These are phyloP conservation scores for Pleomassaria siparia DNA, from an alignment of 2,329 filamentous ascomycete species.

Conservation along the genomic window DNA sequence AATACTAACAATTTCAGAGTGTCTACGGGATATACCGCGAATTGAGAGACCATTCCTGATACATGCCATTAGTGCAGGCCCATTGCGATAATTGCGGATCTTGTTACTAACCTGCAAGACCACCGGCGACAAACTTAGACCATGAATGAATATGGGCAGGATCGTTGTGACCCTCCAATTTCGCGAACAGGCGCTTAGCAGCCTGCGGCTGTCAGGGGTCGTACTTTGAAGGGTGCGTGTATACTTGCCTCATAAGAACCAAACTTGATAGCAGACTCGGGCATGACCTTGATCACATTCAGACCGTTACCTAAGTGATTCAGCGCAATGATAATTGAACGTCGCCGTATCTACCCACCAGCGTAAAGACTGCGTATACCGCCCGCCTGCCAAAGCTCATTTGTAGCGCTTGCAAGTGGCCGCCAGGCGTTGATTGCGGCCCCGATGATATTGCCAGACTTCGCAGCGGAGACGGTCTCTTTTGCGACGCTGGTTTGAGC, in stretches of 20 bases:
- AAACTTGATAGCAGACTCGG: constrained; percentile 97
- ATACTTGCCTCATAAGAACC: constrained; percentile 79
- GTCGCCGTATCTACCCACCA: constrained; percentile 57
- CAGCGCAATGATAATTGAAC: constrained; percentile 13
- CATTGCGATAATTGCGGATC: neutral
- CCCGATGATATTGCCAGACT: constrained; percentile 66
- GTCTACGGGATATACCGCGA: constrained; percentile 92
- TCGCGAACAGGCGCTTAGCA: constrained; percentile 82
- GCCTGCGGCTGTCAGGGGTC: constrained; percentile 53
- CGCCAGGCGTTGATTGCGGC: constrained; percentile 67
- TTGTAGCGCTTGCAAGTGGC: constrained; percentile 72
- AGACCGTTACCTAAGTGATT: constrained; percentile 76
- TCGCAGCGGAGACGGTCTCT: constrained; percentile 65
- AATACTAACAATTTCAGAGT: constrained; percentile 68
- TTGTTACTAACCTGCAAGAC: constrained; percentile 62
- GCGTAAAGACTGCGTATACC: constrained; percentile 90
- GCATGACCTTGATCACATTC: constrained; percentile 98
- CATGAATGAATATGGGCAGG: constrained; percentile 75
- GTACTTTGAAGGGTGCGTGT: constrained; percentile 1
- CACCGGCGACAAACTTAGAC: constrained; percentile 89
- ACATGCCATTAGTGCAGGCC: constrained; percentile 4
- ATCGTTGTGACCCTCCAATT: constrained; percentile 84
- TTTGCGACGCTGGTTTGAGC: constrained; percentile 73
- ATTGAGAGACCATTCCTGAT: constrained; percentile 83
- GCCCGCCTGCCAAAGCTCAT: constrained; percentile 80